Base-by-base conservation (phyloP, 2,329 filamentous ascomycete genomes). In the Cylindrodendrum hubeiense region DNA sequence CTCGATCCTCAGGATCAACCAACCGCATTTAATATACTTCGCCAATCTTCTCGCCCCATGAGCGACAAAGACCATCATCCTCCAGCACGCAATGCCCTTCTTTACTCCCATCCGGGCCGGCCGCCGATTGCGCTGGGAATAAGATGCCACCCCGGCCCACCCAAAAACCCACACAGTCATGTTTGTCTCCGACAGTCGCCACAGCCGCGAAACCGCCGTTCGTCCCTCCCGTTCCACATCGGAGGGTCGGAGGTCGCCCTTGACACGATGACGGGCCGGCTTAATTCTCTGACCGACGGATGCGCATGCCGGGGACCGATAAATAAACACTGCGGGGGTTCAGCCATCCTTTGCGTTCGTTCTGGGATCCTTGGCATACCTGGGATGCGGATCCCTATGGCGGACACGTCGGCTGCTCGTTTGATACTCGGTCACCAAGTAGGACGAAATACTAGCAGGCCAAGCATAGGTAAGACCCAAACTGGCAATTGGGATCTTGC, bases 51-150 rank as follows among this genome's bases (percentile, higher is more conserved):
- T 28, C 19, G 22, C 15, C 34, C 5, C 17, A n/a, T 47, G 17
- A 19, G 39, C 49, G 57, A 47, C 49, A 46, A 41, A 61, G 10
- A 26, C 24, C 8, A 17, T 41, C 43, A 33, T n/a, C 28, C 9
- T 30, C 19, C n/a, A 46, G 30, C 17, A 26, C 17, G n/a, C 17
- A 33, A 51, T 46, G 44, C 22, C 30, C 24, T 22, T 52, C 28
- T 30, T 26, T 3, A 17, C 44, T 43, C 44, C 47, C 17, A 30
- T 41, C 58, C 37, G 24, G 50, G n/a, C 49, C 15, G 60, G 49
- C 60, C 54, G 60, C 54, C 49, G 54, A 63, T 58, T 55, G 54
- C 60, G 60, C 60, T 37, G 34, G 26, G 33, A 47, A 57, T 58
- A 49, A 47, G 57, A 46, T 19, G 46, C 39, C 57, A 19, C 21